A percentile compares a stretch with the other conserved stretches of the same genome.
phyloP scores from a whole-genome alignment of 2,329 filamentous ascomycete genomes.

The Neonectria punicea region DNA sequence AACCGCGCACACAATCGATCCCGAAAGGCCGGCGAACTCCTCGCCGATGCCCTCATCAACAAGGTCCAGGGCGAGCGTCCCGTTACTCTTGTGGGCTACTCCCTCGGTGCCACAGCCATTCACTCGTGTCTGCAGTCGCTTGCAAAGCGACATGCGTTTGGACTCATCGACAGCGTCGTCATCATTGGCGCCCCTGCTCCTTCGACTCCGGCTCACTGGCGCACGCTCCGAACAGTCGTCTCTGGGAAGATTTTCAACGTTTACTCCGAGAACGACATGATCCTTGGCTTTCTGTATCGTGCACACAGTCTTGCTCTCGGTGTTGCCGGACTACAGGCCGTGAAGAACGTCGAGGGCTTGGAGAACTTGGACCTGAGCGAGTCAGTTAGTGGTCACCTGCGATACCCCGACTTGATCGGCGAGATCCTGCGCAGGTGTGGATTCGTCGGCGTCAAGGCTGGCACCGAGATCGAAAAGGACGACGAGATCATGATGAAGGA shows the following conservation, averaged over 20 bases:
- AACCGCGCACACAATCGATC: slow-evolving; percentile 79
- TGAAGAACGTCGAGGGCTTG: slow-evolving; percentile 74
- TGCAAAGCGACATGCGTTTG: slow-evolving; percentile 82
- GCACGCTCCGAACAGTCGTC: slow-evolving; percentile 79
- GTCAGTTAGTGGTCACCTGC: slow-evolving; percentile 63
- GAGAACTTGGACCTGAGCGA: slow-evolving; percentile 64
- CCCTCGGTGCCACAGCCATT: slow-evolving; percentile 82
- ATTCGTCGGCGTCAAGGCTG: slow-evolving; percentile 58
- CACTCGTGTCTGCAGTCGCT: slow-evolving; percentile 83
- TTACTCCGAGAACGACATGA: slow-evolving; percentile 86
- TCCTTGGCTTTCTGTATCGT: slow-evolving; percentile 88
- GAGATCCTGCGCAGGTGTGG: slow-evolving; percentile 64
- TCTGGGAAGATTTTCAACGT: slow-evolving; percentile 87
- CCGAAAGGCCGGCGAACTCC: slow-evolving; percentile 81
- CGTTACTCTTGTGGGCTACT: slow-evolving; percentile 84
- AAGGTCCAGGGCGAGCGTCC: slow-evolving; percentile 84
- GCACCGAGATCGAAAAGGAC: slow-evolving; percentile 62
- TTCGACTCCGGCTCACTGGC: slow-evolving; percentile 78
- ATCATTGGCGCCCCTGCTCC: slow-evolving; percentile 85
- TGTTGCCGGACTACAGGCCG: slow-evolving; percentile 82
- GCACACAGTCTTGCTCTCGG: slow-evolving; percentile 85
- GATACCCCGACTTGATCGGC: slow-evolving; percentile 61
- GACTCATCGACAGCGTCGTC: slow-evolving; percentile 84
- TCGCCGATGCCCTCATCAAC: slow-evolving; percentile 86
- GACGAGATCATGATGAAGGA: slow-evolving; percentile 60